These are phyloP conservation scores for Neonectria ditissima DNA, from an alignment of 2,329 filamentous ascomycete genomes.

Conservation along the genomic window DNA sequence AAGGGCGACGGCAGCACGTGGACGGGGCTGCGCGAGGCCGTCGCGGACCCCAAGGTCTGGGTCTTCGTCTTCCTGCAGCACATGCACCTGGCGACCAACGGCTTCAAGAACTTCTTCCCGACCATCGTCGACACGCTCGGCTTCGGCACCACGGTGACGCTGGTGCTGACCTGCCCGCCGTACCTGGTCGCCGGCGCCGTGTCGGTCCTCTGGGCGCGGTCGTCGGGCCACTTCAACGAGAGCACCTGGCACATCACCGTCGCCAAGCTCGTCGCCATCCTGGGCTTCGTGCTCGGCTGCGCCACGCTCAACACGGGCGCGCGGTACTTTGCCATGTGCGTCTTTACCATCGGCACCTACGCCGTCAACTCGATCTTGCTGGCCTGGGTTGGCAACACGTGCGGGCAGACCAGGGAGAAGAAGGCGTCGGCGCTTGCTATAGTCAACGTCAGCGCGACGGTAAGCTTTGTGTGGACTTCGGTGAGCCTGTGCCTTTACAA, in stretches of 20 bases:
- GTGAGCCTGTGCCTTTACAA: neutral
- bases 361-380: constrained; percentile 58
- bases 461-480: constrained; percentile 39
- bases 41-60: constrained; percentile 58
- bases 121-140: constrained; percentile 40
- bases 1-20: constrained; percentile 42
- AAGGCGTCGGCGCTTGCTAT: constrained; percentile 57
- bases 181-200: constrained; percentile 53
- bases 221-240: constrained; percentile 57
- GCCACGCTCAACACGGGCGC: constrained; percentile 42
- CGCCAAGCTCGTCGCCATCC: constrained; percentile 54
- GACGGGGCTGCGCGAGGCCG: constrained; percentile 43
- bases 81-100: constrained; percentile 60
- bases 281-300: constrained; percentile 40
- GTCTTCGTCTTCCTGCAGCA: constrained; percentile 61
- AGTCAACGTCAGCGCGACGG: constrained; percentile 36
- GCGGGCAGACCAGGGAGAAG: constrained; percentile 61
- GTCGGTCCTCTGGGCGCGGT: constrained; percentile 40
- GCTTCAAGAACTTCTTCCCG: constrained; percentile 52
- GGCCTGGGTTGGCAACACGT: constrained; percentile 55
- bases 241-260: constrained; percentile 59
- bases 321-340: constrained; percentile 46
- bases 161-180: constrained; percentile 52
- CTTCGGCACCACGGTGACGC: constrained; percentile 37
- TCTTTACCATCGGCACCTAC: constrained; percentile 47